A percentile compares a stretch with the other conserved stretches of the same genome.
Evolutionary conservation across 331 rosid species (phyloP).

Genomic region (Spiraea crenata): DNA sequence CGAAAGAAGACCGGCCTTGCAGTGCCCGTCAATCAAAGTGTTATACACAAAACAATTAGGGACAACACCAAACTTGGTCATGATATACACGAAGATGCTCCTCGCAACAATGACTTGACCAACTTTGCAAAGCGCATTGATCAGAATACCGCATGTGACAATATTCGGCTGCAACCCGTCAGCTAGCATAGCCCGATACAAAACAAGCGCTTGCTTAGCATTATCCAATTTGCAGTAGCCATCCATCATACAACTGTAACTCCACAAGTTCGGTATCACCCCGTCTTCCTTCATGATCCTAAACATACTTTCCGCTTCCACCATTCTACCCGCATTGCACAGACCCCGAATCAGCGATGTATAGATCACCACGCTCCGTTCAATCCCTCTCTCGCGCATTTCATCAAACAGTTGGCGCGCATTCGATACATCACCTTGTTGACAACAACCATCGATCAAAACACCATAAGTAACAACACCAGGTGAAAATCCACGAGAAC

Average conservation of each 20-base stretch:
- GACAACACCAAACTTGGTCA: conserved; percentile 55
- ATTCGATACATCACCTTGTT: conserved; percentile 32
- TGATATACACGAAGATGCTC: conserved; percentile 31
- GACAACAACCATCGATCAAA: conserved; percentile 42
- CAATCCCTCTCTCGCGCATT: conserved; percentile 48
- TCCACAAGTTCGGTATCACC: conserved; percentile 52
- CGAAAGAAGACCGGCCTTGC: conserved; percentile 41
- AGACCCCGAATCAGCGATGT: conserved; percentile 50
- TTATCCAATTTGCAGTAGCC: conserved; percentile 58
- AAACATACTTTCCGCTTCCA: conserved; percentile 48
- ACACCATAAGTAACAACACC: conserved; percentile 55
- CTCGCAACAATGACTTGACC: conserved; percentile 45
- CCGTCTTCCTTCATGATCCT: conserved; percentile 43
- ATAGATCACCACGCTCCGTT: conserved; percentile 45
- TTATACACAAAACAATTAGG: conserved; percentile 54
- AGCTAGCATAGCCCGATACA: conserved; percentile 42
- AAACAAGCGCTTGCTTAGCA: conserved; percentile 36
- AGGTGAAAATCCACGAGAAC: conserved; percentile 46
- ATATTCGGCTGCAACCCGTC: conserved; percentile 50
- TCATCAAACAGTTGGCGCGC: conserved; percentile 52
- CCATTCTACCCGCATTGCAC: conserved; percentile 46
- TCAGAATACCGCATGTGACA: conserved; percentile 51
- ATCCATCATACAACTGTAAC: conserved; percentile 63
- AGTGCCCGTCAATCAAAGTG: conserved; percentile 56
- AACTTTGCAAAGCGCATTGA: conserved; percentile 53